phyloP scores from a whole-genome alignment of 345 rosid genomes.

The Aurinia saxatilis region DNA sequence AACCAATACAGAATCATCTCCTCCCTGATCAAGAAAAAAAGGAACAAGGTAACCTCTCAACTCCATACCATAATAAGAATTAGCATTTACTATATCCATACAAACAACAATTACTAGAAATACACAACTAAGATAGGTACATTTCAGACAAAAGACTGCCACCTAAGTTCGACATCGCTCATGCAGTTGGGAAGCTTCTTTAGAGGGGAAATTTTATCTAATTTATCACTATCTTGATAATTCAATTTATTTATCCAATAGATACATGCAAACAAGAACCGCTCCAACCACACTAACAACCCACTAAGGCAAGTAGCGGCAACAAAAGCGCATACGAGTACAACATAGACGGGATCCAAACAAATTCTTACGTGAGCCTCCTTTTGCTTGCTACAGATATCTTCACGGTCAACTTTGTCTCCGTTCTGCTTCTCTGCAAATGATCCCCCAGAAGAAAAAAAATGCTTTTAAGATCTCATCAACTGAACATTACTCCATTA shows the following conservation, averaged over 20 bases:
- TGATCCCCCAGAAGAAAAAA: background rate
- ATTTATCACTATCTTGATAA: background rate
- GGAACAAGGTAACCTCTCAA: background rate
- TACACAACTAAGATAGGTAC: background rate
- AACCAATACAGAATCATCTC: slow-evolving; percentile 34
- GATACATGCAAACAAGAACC: background rate
- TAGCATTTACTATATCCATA: background rate
- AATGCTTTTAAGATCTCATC: background rate
- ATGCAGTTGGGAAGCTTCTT: background rate
- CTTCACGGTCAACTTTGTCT: slow-evolving; percentile 21
- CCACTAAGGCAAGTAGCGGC: background rate
- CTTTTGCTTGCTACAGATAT: slow-evolving; percentile 28
- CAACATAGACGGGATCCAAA: background rate
- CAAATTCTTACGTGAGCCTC: slow-evolving; percentile 31
- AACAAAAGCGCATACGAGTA: background rate
- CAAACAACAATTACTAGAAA: background rate
- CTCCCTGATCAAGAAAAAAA: slow-evolving; percentile 10
- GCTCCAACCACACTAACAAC: slow-evolving; percentile 7
- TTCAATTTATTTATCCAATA: background rate
- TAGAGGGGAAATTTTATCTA: background rate
- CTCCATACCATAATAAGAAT: background rate
- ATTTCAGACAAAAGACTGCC: background rate
- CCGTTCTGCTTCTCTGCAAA: slow-evolving; percentile 35
- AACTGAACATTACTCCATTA: background rate
- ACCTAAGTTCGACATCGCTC: background rate